These are phyloP conservation scores for Venturia oleaginea DNA, from an alignment of 2,329 filamentous ascomycete species.

Conservation along the genomic window DNA sequence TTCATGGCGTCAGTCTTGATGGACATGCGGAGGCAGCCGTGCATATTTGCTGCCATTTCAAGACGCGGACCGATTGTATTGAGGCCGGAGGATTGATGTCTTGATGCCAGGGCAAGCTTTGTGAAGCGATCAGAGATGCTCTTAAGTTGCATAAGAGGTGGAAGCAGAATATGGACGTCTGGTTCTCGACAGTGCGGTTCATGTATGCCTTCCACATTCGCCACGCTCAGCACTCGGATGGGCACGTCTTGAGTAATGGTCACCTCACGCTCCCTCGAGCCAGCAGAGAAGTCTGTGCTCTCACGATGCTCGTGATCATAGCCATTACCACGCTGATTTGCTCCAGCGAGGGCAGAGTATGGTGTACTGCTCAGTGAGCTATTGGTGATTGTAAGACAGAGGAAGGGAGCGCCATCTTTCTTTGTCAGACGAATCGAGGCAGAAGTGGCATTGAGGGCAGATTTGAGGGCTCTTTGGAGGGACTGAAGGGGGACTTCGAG, in stretches of 20 bases:
- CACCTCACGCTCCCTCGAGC: slow-evolving; percentile 70
- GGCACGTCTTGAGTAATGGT: slow-evolving; percentile 93
- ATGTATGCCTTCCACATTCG: slow-evolving; percentile 83
- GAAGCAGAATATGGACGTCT: slow-evolving; percentile 88
- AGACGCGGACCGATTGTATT: slow-evolving; percentile 50
- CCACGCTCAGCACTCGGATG: slow-evolving; percentile 77
- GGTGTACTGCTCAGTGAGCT: slow-evolving; percentile 50
- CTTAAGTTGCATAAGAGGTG: slow-evolving; percentile 79
- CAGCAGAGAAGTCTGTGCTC: slow-evolving; percentile 21
- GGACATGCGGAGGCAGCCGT: slow-evolving; percentile 71
- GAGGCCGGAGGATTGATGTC: slow-evolving; percentile 25
- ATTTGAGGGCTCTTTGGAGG: slow-evolving; percentile 84
- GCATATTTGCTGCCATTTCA: slow-evolving; percentile 88
- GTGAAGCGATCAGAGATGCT: slow-evolving; percentile 93
- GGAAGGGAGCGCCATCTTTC: slow-evolving; percentile 75
- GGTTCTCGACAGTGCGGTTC: slow-evolving; percentile 85
- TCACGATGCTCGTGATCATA: slow-evolving; percentile 34
- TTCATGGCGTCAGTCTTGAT: slow-evolving; percentile 76
- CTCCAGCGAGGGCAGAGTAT: slow-evolving; percentile 21
- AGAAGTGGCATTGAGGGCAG: slow-evolving; percentile 69
- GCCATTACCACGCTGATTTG: slow-evolving; percentile 19
- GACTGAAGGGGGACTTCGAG: slow-evolving; percentile 86
- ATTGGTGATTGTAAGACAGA: slow-evolving; percentile 83
- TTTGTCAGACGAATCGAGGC: slow-evolving; percentile 87
- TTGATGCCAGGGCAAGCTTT: slow-evolving; percentile 53